Conservation (phyloP, 1,284 basidiomycete genomes). For the Boletus semigastroideus region DNA sequence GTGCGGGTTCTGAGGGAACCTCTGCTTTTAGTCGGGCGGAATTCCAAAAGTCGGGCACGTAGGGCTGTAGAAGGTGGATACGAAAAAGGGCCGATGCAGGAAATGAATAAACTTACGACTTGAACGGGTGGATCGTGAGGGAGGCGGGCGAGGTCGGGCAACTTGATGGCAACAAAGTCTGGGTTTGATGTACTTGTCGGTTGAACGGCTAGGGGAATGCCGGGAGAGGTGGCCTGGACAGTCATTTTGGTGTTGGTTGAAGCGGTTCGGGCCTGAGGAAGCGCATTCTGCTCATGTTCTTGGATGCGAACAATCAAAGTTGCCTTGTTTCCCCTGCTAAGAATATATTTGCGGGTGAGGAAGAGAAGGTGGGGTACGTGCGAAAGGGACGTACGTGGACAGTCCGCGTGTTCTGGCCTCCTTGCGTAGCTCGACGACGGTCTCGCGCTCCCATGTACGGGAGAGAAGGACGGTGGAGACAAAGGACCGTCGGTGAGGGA, state of each 20-base stretch:
- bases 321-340: conserved; percentile 60
- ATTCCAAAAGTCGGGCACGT: conserved; percentile 71
- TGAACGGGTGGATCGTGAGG: conserved; percentile 47
- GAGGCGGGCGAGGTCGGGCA: conserved; percentile 55
- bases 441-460: conserved; percentile 63
- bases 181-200: conserved; percentile 20
- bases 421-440: conserved; percentile 57
- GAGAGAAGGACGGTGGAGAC: conserved; percentile 69
- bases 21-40: conserved; percentile 46
- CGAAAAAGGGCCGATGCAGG: background rate
- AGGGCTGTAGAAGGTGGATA: conserved; percentile 51
- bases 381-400: conserved; percentile 48
- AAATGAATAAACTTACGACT: conserved; percentile 49
- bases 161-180: conserved; percentile 45
- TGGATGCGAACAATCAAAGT: conserved; percentile 55
- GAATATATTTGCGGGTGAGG: conserved; percentile 3
- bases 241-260: conserved; percentile 32
- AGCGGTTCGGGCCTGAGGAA: conserved; percentile 26
- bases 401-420: conserved; percentile 68
- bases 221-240: conserved; percentile 35
- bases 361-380: background rate
- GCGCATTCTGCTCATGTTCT: conserved; percentile 43
- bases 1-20: conserved; percentile 26
- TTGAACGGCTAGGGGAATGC: conserved; percentile 36
- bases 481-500: conserved; percentile 38